Percentiles rank a stretch among this genome's conserved stretches.
Conservation (phyloP, 163 green algal genomes). For the Prototheca cutis region DNA sequence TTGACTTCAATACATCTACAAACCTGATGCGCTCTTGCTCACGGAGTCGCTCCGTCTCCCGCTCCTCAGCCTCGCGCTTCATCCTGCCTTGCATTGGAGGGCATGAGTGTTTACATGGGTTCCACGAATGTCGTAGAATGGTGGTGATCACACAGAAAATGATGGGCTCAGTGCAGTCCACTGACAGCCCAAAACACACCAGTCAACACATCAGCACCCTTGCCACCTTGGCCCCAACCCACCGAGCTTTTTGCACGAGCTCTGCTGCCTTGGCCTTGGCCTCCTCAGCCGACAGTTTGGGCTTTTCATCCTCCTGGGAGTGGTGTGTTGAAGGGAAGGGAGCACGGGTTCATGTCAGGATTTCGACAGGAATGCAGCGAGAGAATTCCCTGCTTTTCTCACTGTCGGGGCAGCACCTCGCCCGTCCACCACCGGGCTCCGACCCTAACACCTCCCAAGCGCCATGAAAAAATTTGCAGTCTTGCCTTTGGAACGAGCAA, state of each 20-base stretch:
- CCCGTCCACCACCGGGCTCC: too few species aligned
- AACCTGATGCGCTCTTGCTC: slow-evolving; percentile 57
- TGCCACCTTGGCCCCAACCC: neutral
- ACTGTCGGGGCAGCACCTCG: too few species aligned
- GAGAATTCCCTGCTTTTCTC: too few species aligned
- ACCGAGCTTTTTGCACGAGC: slow-evolving; percentile 39
- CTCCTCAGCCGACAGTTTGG: slow-evolving; percentile 73
- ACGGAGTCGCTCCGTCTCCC: slow-evolving; percentile 52
- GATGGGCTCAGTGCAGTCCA: too few species aligned
- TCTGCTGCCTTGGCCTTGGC: slow-evolving; percentile 59
- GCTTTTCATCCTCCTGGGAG: slow-evolving; percentile 29
- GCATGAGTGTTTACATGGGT: too few species aligned
- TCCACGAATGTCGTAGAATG: too few species aligned
- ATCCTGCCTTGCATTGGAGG: slow-evolving; percentile 36
- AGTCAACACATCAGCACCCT: neutral
- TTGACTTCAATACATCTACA: too few species aligned
- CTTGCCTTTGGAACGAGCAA: slow-evolving; percentile 58
- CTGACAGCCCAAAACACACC: too few species aligned
- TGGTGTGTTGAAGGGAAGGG: neutral
- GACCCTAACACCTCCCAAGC: too few species aligned
- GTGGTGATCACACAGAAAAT: too few species aligned
- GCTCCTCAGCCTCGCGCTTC: slow-evolving; percentile 75
- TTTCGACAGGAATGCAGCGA: too few species aligned
- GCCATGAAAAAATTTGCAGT: too few species aligned
- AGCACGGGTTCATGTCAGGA: neutral